Conservation (phyloP, 768 basidiomycete species). For the Lactarius pseudohatsudake region DNA sequence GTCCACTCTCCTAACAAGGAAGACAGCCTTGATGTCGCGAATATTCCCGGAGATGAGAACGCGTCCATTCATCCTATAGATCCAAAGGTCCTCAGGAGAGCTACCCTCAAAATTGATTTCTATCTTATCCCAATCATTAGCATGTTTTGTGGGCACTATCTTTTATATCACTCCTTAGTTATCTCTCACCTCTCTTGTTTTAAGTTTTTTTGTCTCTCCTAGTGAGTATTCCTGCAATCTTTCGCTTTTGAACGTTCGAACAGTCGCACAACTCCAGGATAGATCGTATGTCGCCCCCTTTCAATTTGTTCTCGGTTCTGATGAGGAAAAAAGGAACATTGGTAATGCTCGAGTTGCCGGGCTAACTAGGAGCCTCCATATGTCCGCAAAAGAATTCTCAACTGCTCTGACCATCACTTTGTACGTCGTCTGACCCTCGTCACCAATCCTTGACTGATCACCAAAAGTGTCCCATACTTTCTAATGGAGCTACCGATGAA, state of each 20-base stretch:
- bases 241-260: neutral
- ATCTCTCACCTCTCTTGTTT: neutral
- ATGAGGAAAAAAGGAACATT: slow-evolving; percentile 17
- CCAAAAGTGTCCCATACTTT: slow-evolving; percentile 32
- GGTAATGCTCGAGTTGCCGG: slow-evolving; percentile 37
- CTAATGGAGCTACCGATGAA: slow-evolving; percentile 34
- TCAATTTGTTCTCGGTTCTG: neutral
- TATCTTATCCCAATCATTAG: slow-evolving; percentile 9
- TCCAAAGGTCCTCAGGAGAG: neutral
- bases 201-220: slow-evolving; percentile 20
- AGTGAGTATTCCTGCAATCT: neutral
- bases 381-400: slow-evolving; percentile 25
- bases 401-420: slow-evolving; percentile 22
- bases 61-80: slow-evolving; percentile 20
- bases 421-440: neutral
- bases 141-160: slow-evolving; percentile 6
- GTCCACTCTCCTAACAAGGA: slow-evolving; percentile 4
- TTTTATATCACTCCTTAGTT: neutral
- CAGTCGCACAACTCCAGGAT: neutral
- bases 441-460: slow-evolving; percentile 24
- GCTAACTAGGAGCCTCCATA: slow-evolving; percentile 33
- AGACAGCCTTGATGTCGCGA: neutral
- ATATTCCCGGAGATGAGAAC: neutral
- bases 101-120: slow-evolving; percentile 18
- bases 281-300: slow-evolving; percentile 7